A percentile compares a stretch with the other conserved stretches of the same genome.
Conservation (phyloP, 179 eudicot genomes). For the Heliamphora ciliata region DNA sequence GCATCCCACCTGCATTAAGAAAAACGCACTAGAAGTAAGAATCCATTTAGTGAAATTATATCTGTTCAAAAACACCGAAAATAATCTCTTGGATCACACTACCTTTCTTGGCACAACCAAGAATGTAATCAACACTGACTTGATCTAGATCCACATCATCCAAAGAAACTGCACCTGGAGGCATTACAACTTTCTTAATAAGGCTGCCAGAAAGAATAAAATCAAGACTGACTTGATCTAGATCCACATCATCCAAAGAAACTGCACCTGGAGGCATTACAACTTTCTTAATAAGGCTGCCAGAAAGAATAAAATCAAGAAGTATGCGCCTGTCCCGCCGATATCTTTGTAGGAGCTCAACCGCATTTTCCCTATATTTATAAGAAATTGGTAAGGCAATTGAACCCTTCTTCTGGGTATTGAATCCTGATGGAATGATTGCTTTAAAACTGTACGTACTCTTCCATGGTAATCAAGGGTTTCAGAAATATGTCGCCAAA, state of each 20-base stretch:
- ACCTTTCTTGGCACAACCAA: conserved; percentile 85
- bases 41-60: not conserved
- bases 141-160: conserved; percentile 99
- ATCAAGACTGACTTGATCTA: conserved; percentile 94
- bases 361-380: conserved; percentile 60
- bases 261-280: conserved; percentile 98
- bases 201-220: conserved; percentile 86
- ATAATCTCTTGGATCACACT: not conserved
- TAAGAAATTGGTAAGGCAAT: not conserved
- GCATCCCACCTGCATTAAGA: conserved; percentile 66
- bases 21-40: conserved; percentile 7
- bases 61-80: not conserved
- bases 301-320: conserved; percentile 75
- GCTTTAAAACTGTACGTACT: conserved; percentile 24
- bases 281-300: conserved; percentile 91
- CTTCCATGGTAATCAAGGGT: conserved; percentile 33
- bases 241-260: conserved; percentile 92
- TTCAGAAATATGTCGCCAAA: conserved; percentile 8
- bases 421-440: not conserved
- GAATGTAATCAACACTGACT: conserved; percentile 93
- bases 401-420: not conserved
- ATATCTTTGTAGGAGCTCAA: conserved; percentile 70
- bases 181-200: conserved; percentile 90
- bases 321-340: conserved; percentile 86
- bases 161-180: conserved; percentile 92